Evolutionary conservation across 2,329 filamentous ascomycete genomes (phyloP).

Genomic region (Phialemoniopsis sp.): DNA sequence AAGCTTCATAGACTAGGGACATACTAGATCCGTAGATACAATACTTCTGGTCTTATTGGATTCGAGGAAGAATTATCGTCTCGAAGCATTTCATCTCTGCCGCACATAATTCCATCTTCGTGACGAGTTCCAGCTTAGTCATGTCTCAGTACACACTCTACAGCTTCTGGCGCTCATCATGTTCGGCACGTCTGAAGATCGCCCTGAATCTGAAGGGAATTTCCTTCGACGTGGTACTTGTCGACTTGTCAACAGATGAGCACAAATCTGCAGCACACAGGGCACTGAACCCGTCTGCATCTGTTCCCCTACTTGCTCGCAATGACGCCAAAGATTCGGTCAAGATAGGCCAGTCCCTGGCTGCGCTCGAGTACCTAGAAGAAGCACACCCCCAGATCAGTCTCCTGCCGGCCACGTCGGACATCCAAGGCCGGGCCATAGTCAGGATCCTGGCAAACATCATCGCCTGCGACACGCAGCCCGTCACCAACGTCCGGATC

Average conservation of each 20-base stretch:
- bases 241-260: slow-evolving; percentile 52
- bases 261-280: slow-evolving; percentile 41
- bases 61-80: too few relatives aligned
- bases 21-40: too few relatives aligned
- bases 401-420: slow-evolving; percentile 33
- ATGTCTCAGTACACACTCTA: slow-evolving; percentile 41
- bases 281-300: slow-evolving; percentile 46
- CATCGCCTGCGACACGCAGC: slow-evolving; percentile 53
- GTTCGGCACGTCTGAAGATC: slow-evolving; percentile 57
- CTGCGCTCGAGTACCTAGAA: slow-evolving; percentile 60
- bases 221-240: slow-evolving; percentile 35
- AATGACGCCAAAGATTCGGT: slow-evolving; percentile 21
- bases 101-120: too few relatives aligned
- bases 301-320: slow-evolving; percentile 49
- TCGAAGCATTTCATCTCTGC: too few relatives aligned
- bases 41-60: too few relatives aligned
- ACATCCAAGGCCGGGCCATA: slow-evolving; percentile 37
- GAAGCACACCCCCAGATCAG: slow-evolving; percentile 38
- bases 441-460: slow-evolving; percentile 51
- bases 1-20: too few relatives aligned
- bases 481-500: slow-evolving; percentile 55
- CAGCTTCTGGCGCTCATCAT: slow-evolving; percentile 60
- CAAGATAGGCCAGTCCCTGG: slow-evolving; percentile 51
- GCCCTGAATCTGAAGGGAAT: slow-evolving; percentile 52
- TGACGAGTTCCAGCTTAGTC: too few relatives aligned